phyloP scores from a whole-genome alignment of 106 monocot genomes.

The Dactylorhiza incarnata region DNA sequence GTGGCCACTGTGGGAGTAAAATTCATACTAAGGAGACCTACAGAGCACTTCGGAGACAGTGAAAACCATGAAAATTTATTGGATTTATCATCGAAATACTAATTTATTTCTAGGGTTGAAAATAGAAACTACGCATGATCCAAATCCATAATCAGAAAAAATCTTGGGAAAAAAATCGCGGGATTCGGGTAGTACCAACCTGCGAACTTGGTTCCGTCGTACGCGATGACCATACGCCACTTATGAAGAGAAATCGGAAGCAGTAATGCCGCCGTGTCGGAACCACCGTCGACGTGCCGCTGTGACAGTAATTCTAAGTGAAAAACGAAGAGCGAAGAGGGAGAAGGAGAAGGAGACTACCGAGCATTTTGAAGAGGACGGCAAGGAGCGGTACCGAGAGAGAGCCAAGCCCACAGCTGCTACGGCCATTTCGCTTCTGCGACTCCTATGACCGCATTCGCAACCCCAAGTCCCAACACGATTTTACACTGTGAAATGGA shows the following conservation, averaged over 20 bases:
- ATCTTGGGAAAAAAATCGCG: not conserved
- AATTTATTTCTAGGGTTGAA: not conserved
- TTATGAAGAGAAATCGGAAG: slow-evolving; percentile 20
- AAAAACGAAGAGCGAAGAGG: slow-evolving; percentile 7
- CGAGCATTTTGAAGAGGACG: slow-evolving; percentile 8
- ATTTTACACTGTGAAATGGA: no score
- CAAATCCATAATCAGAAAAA: not conserved
- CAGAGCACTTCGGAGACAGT: no score
- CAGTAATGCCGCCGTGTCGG: not conserved
- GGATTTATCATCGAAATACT: not conserved
- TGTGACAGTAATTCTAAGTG: slow-evolving; percentile 1
- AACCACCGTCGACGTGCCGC: slow-evolving; percentile 9
- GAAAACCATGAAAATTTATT: not conserved
- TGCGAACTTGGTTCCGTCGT: slow-evolving; percentile 63
- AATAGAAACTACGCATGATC: not conserved
- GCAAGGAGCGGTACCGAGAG: slow-evolving; percentile 4
- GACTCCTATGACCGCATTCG: no score
- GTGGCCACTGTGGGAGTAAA: no score
- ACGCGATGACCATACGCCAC: slow-evolving; percentile 69
- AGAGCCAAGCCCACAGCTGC: slow-evolving; percentile 23
- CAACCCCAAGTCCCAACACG: no score
- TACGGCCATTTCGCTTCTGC: slow-evolving; percentile 18
- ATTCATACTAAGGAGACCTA: no score
- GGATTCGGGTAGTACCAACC: slow-evolving; percentile 19
- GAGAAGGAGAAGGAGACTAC: slow-evolving; percentile 9